Base-by-base conservation (phyloP, 2,329 filamentous ascomycete genomes). In the Stylonectria norvegica region DNA sequence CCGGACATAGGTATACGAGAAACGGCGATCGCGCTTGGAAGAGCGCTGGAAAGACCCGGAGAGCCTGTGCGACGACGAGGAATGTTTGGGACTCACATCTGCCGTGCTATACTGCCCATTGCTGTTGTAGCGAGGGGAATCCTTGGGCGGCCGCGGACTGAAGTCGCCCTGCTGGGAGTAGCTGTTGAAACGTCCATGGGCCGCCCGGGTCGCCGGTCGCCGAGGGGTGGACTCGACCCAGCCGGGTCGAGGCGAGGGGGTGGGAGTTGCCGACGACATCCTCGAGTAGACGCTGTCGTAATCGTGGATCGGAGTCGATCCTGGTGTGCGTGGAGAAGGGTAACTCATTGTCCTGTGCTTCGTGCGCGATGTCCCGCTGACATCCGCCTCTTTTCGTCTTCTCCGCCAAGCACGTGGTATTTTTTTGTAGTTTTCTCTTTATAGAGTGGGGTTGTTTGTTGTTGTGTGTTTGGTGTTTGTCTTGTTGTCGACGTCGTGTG, bases 51-150 rank as follows among this genome's bases (percentile, higher is more conserved):
- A 60, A 38, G 57, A 59, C 52, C 56, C 59, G 48, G 59, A 62
- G 49, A 55, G 58, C 56, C 64, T 65, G 60, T 66, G 65, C 59
- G 64, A 66, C 59, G 66, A 72, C 52, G 69, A 64, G 63, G 68
- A 72, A 65, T 65, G 59, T 66, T 74, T 74, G 57, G 66, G 64
- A 81, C 77, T 81, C 77, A 81, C 77, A 79, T 80, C 77, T 68
- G 75, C 76, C 67, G 77, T 79, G 67, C 75, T 76, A 70, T 81
- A 81, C 60, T 77, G 69, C 63, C 77, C 77, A 60, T 70, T 72
- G 71, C 76, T 80, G 62, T 74, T 79, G 69, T 77, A 81, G 55
- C 77, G 73, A 48, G 77, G 77, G 48, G 77, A 81, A 59, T 78
- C 76, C 45, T 70, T 67, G 28, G 68, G 71, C 43, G 67, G 69